Evolutionary conservation across 2,329 filamentous ascomycete species (phyloP).

Genomic region (Colletotrichum tropicicola): DNA sequence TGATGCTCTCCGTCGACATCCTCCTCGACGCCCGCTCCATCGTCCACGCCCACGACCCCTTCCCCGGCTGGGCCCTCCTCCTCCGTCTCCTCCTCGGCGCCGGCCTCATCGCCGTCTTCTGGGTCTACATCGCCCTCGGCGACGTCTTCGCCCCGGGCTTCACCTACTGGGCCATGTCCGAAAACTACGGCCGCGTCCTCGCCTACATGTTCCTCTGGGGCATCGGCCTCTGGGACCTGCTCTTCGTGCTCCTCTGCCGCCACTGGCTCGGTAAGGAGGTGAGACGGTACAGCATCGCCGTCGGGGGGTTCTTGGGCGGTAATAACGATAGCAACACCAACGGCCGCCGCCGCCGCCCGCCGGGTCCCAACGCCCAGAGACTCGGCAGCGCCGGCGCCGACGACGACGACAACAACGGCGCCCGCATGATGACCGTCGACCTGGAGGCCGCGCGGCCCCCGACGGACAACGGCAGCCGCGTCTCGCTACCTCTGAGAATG

Average conservation of each 20-base stretch:
- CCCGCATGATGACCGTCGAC: background rate
- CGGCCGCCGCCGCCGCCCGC: background rate
- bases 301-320: background rate
- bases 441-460: slow-evolving; percentile 10
- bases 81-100: slow-evolving; percentile 41
- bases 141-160: slow-evolving; percentile 47
- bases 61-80: slow-evolving; percentile 42
- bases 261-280: slow-evolving; percentile 23
- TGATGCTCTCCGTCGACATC: slow-evolving; percentile 43
- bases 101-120: slow-evolving; percentile 45
- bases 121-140: slow-evolving; percentile 44
- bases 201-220: slow-evolving; percentile 47
- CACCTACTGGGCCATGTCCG: slow-evolving; percentile 45
- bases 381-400: background rate
- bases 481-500: slow-evolving; percentile 3
- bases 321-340: too few relatives aligned
- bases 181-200: slow-evolving; percentile 38
- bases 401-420: background rate
- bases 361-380: background rate
- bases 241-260: slow-evolving; percentile 16
- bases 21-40: slow-evolving; percentile 46
- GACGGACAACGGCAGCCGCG: background rate
- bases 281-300: background rate
- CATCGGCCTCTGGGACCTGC: slow-evolving; percentile 24
- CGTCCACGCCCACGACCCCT: slow-evolving; percentile 38